Conservation (phyloP, 345 rosid species). For the Hibiscus trionum region DNA sequence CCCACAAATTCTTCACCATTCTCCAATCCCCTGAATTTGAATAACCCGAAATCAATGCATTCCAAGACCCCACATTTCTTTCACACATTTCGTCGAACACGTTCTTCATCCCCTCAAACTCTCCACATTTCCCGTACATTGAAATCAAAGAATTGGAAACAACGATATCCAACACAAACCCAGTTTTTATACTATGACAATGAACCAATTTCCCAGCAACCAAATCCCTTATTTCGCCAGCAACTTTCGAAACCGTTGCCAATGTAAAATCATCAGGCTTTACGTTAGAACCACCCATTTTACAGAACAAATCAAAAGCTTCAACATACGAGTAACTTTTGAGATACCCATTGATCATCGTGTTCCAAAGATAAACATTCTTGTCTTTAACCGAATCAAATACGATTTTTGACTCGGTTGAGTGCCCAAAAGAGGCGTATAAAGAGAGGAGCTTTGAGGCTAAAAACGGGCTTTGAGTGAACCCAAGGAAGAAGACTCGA, state of each 20-base stretch:
- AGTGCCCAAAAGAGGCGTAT: constrained; percentile 29
- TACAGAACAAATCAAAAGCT: constrained; percentile 34
- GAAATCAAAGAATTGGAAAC: constrained; percentile 57
- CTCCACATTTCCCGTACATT: constrained; percentile 43
- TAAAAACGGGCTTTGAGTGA: constrained; percentile 31
- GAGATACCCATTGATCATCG: constrained; percentile 48
- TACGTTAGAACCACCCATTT: constrained; percentile 29
- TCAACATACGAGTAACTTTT: constrained; percentile 24
- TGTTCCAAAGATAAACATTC: constrained; percentile 40
- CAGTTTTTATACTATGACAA: constrained; percentile 31
- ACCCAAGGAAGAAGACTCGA: constrained; percentile 28
- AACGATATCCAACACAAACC: constrained; percentile 32
- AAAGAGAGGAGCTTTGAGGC: constrained; percentile 55
- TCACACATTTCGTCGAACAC: constrained; percentile 49
- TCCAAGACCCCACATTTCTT: constrained; percentile 44
- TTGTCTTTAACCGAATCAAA: constrained; percentile 30
- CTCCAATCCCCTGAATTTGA: constrained; percentile 12
- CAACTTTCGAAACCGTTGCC: constrained; percentile 34
- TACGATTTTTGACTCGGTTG: constrained; percentile 28
- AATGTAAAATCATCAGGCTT: constrained; percentile 47
- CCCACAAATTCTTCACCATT: constrained; percentile 17
- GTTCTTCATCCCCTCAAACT: constrained; percentile 19
- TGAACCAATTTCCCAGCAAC: constrained; percentile 38
- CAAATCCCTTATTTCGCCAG: constrained; percentile 34
- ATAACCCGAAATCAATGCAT: constrained; percentile 32